Base-by-base conservation (phyloP, 1,139 yeast species). In the Debaryomyces coudertii region DNA sequence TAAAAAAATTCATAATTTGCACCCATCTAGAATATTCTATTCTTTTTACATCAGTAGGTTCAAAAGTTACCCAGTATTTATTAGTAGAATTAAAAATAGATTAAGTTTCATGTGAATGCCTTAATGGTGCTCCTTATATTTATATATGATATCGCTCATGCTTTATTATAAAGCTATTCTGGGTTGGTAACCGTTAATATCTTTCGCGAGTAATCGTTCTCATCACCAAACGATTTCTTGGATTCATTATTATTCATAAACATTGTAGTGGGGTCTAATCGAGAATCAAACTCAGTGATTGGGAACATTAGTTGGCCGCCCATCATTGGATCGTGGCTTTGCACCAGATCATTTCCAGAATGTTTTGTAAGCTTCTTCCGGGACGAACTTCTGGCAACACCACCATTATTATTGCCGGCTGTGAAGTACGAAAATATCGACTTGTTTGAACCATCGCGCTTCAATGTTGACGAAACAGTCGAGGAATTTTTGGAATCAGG, bases 101-200 rank as follows among this genome's bases (percentile, higher is more conserved):
- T 33, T 27, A 20, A 28, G 38, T 20, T 30, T 34, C 24, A 15
- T 22, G 7, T 20, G 35, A 38, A 35, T 22, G 28, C 9, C 18
- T n/a, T 35, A 24, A 35, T 23, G 14, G n/a, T 23, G 12, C 22
- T 28, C 36, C 23, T 9, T 33, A 33, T 18, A 33, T 18, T 12
- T 29, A 14, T 29, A 29, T 29, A 29, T 3, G 11, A 18, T 33
- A 20, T 7, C 34, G 34, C 23, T n/a, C 25, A 22, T 22, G 15
- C 36, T 16, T 8, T 22, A 14, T 35, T 8, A 35, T 3, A 12
- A 15, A 22, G 25, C 38, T 42, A 52, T 41, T 69, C 79, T 1
- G 88, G 89, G 64, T 87, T 87, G n/a, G 86, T 79, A 28, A 87
- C 84, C 46, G 85, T 76, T 47, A 88, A 69, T 11, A 83, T 85